Evolutionary conservation across 176 grass and related monocot species (phyloP).

Genomic region (Eleusine coracana): DNA sequence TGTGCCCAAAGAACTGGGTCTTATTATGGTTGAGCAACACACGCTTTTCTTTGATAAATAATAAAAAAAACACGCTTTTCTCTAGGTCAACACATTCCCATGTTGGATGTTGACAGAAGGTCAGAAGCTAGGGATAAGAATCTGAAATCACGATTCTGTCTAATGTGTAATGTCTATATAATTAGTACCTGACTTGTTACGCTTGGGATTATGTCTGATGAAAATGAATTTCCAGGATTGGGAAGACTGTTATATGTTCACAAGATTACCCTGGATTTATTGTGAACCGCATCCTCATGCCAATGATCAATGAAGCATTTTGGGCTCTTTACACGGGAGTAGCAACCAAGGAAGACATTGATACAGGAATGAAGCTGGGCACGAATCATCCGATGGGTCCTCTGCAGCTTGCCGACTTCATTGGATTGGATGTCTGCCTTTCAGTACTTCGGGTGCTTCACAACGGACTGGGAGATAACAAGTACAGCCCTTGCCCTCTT

Average conservation of each 20-base stretch:
- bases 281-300: conserved; percentile 94
- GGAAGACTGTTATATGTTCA: conserved; percentile 87
- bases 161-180: not conserved
- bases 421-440: conserved; percentile 88
- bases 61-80: too few relatives aligned
- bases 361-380: conserved; percentile 91
- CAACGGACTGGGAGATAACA: conserved; percentile 79
- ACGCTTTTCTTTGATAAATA: too few relatives aligned
- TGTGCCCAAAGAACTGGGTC: conserved; percentile 1
- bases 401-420: conserved; percentile 88
- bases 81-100: not conserved
- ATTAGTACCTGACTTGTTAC: not conserved
- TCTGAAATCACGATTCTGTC: not conserved
- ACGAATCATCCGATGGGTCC: conserved; percentile 95
- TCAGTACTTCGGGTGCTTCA: conserved; percentile 89
- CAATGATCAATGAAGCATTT: conserved; percentile 96
- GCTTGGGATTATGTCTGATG: conserved; percentile 12
- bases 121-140: not conserved
- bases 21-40: not conserved
- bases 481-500: conserved; percentile 92
- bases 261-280: conserved; percentile 95
- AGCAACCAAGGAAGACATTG: conserved; percentile 92
- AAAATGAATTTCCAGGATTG: conserved; percentile 53
- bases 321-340: conserved; percentile 80
- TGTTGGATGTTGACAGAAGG: not conserved